Evolutionary conservation across 352 stramenopile genomes (phyloP).

Genomic region (Phytopythium helicoides): DNA sequence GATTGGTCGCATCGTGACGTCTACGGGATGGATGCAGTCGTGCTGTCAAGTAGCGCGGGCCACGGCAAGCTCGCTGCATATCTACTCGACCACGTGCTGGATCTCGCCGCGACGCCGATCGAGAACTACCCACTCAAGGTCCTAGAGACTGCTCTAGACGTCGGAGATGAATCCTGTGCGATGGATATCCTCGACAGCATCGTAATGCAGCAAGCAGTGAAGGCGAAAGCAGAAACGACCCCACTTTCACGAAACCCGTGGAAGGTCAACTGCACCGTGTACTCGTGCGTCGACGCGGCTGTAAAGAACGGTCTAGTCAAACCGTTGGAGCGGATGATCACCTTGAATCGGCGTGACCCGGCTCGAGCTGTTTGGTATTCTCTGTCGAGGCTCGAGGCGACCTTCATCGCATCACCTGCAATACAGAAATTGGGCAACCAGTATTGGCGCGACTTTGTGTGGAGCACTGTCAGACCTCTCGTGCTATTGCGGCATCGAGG

Average conservation of each 20-base stretch:
- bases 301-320: slow-evolving; percentile 6
- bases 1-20: slow-evolving; percentile 9
- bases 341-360: slow-evolving; percentile 9
- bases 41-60: slow-evolving; percentile 10
- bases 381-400: slow-evolving; percentile 9
- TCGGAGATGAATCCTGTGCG: slow-evolving; percentile 7
- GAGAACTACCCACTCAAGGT: slow-evolving; percentile 20
- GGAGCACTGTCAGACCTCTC: slow-evolving; percentile 10
- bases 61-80: slow-evolving; percentile 6
- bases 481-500: slow-evolving; percentile 17
- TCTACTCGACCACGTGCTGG: slow-evolving; percentile 11
- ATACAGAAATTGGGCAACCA: slow-evolving; percentile 8
- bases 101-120: slow-evolving; percentile 2
- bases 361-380: slow-evolving; percentile 17
- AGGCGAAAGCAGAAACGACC: slow-evolving; percentile 8
- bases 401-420: not conserved
- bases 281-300: slow-evolving; percentile 21
- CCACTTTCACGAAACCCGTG: slow-evolving; percentile 13
- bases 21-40: slow-evolving; percentile 8
- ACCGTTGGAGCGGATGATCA: slow-evolving; percentile 13
- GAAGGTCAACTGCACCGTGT: slow-evolving; percentile 20
- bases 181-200: slow-evolving; percentile 13
- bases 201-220: slow-evolving; percentile 13
- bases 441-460: slow-evolving; percentile 18
- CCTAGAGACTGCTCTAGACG: slow-evolving; percentile 9